Evolutionary conservation across 225 moss, liverwort and hornwort species (phyloP), one percentile per base, ranked within the genome.

Genomic region (Anthoceros angustus): DNA sequence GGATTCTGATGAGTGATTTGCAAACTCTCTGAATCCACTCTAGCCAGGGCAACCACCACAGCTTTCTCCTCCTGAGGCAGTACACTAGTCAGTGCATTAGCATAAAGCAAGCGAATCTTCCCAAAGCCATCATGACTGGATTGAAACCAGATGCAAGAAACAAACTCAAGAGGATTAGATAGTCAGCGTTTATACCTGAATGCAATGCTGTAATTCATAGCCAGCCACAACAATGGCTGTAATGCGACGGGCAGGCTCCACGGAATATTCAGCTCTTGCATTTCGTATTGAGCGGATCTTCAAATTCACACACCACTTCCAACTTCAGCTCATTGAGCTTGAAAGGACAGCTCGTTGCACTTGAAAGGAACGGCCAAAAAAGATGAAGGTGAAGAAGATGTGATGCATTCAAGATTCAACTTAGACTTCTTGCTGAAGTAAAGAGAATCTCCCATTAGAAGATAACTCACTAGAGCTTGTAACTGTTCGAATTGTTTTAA

Each of bases 171-270:
- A 21, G 4, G 18, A 55, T 15, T 2, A 15, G 50, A 55, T 2
- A 55, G 21, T 15, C 5, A 20, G 25, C 39, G 12, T 26, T 40
- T 64, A 67, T 79, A 93, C 92, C 67, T 70, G 69, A 43, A 87
- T 72, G 63, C 72, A 78, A 43, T 62, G 14, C 63, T 64, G 80
- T 66, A 71, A 84, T 61, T 82, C 71, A 64, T 74, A 63, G 65
- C 68, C 82, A 63, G 82, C 85, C 55, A 89, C 89, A 67, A 93
- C 70, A n/a, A 79, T 68, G 43, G 89, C 92, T 70, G 85, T 77
- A 64, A 93, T 93, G 20, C 89, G 83, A 67, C 79, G 83, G 12
- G 83, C 89, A 74, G 89, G 89, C 69, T 93, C 92, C 46, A 93
- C 89, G 26, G 85, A 77, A 63, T 93, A 85, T 60, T 93, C 85